These are phyloP conservation scores for Melaleuca quinquenervia DNA, from an alignment of 345 rosid genomes.

Conservation along the genomic window DNA sequence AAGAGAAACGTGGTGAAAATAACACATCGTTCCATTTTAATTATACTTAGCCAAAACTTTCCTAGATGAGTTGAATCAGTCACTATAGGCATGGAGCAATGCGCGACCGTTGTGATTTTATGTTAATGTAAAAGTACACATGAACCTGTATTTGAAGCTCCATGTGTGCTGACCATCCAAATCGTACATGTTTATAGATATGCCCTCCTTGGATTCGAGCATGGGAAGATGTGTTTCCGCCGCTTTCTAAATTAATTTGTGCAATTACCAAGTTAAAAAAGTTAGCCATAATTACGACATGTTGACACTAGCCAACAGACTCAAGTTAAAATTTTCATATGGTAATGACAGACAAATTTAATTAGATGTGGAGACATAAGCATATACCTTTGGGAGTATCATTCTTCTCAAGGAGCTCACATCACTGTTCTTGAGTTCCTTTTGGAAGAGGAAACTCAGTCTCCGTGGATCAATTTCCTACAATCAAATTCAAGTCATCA, in stretches of 20 bases:
- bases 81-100: not conserved
- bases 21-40: not conserved
- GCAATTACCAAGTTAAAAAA: not conserved
- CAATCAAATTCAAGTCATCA: not conserved
- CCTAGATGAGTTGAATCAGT: not conserved
- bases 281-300: not conserved
- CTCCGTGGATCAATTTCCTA: constrained; percentile 61
- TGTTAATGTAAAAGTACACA: not conserved
- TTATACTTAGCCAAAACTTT: not conserved
- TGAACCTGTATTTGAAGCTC: constrained; percentile 89
- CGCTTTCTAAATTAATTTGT: constrained; percentile 44
- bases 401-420: constrained; percentile 87
- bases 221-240: constrained; percentile 83
- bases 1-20: not conserved
- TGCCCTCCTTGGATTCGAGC: constrained; percentile 85
- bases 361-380: not conserved
- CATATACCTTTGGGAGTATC: constrained; percentile 86
- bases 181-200: constrained; percentile 66
- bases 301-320: not conserved
- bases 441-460: constrained; percentile 77
- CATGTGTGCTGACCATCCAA: constrained; percentile 69
- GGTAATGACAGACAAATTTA: not conserved
- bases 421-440: constrained; percentile 92
- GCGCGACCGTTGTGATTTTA: not conserved
- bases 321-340: not conserved